Base-by-base conservation (phyloP, 257 asterid genomes). In the Handroanthus guayacan region DNA sequence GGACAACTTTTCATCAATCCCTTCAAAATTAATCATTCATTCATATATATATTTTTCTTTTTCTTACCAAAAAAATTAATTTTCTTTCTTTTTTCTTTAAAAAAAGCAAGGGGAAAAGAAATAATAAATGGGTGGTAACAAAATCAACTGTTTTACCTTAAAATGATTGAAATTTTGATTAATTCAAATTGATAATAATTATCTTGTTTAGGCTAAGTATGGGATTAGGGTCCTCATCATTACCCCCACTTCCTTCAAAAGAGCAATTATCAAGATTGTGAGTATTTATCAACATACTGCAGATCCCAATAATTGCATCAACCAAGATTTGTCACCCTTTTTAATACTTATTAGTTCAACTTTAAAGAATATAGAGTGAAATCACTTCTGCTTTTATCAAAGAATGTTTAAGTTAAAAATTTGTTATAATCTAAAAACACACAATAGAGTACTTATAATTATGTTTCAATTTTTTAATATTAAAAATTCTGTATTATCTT, bases 221-320 rank as follows among this genome's bases (percentile, higher is more conserved):
- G 16, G 6, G 34, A 71, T 17, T 36, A 52, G 76, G 43, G 58
- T 71, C 20, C 45, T 74, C 79, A 88, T 90, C 82, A 88, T 90
- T 81, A 75, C 75, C 31, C 71, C 86, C 92, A 82, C 92, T 67
- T 34, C 77, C 77, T 69, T 36, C 47, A 48, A 67, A 57, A 52
- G 34, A 64, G 71, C 71, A 79, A 79, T 65, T 43, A 77, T 79
- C 80, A 77, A 65, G 20, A 51, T 56, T 41, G 67, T 80, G 69
- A 80, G 64, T 52, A 43, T 36, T 55, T 50, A 34, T 56, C 14
- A 34, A 69, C 56, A 39, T 31, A 47, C 63, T 52, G 47, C 62
- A 81, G 74, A 83, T 87, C 82, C 85, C 82, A 73, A 83, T 82
- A 78, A 82, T 83, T 76, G 62, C 70, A 48, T 25, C 79, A 62